These are phyloP conservation scores for Sanghuangporus sanghuang DNA, from an alignment of 1,284 basidiomycete genomes.

Conservation along the genomic window DNA sequence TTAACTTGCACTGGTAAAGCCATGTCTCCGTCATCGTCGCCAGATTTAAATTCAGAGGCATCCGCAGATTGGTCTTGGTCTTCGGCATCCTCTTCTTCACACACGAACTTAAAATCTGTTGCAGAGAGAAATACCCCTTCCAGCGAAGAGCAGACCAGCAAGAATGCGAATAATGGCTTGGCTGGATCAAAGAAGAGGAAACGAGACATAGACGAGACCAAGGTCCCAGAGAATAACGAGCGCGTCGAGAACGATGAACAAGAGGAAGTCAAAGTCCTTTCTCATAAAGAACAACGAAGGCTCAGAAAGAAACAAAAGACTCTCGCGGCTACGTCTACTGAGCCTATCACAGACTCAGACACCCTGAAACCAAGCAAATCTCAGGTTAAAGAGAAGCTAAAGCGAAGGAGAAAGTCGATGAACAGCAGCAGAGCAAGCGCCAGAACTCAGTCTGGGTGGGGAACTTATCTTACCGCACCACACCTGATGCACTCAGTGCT, in stretches of 20 bases:
- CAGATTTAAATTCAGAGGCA: background rate
- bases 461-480: conserved; percentile 91
- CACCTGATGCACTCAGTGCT: conserved; percentile 57
- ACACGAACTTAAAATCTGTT: background rate
- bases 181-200: conserved; percentile 2
- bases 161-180: background rate
- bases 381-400: conserved; percentile 13
- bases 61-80: background rate
- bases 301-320: conserved; percentile 17
- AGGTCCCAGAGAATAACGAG: background rate
- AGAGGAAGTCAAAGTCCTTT: conserved; percentile 43
- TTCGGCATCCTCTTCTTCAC: conserved; percentile 3
- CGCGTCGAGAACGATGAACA: background rate
- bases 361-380: background rate
- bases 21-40: background rate
- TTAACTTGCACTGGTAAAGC: background rate
- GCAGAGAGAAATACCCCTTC: background rate
- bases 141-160: background rate
- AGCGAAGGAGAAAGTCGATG: conserved; percentile 12
- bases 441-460: conserved; percentile 94
- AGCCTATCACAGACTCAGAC: background rate
- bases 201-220: background rate
- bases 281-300: conserved; percentile 57
- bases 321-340: background rate
- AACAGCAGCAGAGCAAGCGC: conserved; percentile 35